A percentile compares a stretch with the other conserved stretches of the same genome.
These are phyloP conservation scores for Senecio squalidus DNA, from an alignment of 140 eudicot species.

Conservation along the genomic window DNA sequence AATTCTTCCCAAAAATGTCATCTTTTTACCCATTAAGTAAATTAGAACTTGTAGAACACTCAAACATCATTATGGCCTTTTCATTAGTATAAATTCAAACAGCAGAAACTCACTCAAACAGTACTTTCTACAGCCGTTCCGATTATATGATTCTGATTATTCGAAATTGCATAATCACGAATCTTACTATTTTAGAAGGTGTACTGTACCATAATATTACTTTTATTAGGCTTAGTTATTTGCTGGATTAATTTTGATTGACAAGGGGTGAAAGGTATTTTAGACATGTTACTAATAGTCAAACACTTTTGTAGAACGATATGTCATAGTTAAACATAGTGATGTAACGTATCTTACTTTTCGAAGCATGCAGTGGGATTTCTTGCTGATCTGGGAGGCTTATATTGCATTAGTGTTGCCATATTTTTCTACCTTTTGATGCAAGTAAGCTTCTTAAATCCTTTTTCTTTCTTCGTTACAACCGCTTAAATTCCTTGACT, in stretches of 20 bases:
- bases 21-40: too few species aligned
- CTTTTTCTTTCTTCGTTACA: slow-evolving; percentile 14
- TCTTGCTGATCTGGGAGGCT: slow-evolving; percentile 94
- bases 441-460: slow-evolving; percentile 58
- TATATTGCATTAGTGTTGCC: slow-evolving; percentile 68
- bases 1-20: too few species aligned
- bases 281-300: slow-evolving; percentile 4
- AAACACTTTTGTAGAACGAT: not conserved
- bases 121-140: too few species aligned
- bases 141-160: too few species aligned
- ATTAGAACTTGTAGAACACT: too few species aligned
- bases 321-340: not conserved
- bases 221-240: not conserved
- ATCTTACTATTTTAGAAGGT: too few species aligned
- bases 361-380: slow-evolving; percentile 79
- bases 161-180: too few species aligned
- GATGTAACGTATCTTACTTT: slow-evolving; percentile 32
- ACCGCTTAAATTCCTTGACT: not conserved
- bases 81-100: too few species aligned
- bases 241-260: not conserved
- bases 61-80: too few species aligned
- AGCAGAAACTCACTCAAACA: too few species aligned
- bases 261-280: not conserved
- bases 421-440: slow-evolving; percentile 67
- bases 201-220: not conserved